Evolutionary conservation across 2,329 filamentous ascomycete species (phyloP), one percentile per base, ranked within the genome.

Genomic region (Amylocarpus encephaloides): DNA sequence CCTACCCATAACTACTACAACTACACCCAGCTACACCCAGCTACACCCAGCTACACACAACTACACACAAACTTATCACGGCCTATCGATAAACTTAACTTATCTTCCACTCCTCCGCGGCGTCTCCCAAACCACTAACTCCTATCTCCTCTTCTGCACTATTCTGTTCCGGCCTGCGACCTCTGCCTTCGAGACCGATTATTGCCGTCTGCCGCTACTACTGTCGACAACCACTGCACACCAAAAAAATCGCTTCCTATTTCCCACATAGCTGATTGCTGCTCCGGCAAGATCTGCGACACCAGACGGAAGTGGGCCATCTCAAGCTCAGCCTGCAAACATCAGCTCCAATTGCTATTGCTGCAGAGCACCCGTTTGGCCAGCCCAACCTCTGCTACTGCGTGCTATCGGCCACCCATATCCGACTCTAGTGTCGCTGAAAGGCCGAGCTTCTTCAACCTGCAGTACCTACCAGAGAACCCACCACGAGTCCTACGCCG

Each of bases 401-500:
- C 22, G 22, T 26, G 22, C 22, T 26, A 26, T 46, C 49, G 43
- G 32, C 30, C 41, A 43, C 47, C 47, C 39, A 33, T 45, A 43
- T 41, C 39, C 38, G 30, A 29, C 42, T 45, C 13, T 19, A 34
- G 26, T 38, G 32, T 42, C 46, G 35, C 46, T 36, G 35, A 39
- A 46, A 46, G 50, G 46, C 50, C 50, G 50, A 52, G 50, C 50
- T 52, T 46, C 43, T 43, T 49, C 26, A 42, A 42, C 50, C 46
- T 52, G 38, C n/a, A n/a, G n/a, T n/a, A n/a, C n/a, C n/a, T n/a
- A n/a, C 29, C 10, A 38, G 36, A 35, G 40, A 41, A 32, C 16
- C 36, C 32, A 39, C 46, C 46, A 46, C 49, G 35, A 46, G 43
- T 47, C 43, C 46, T 39, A n/a, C 49, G 30, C 39, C 32, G 33